Conservation (phyloP, 2,329 filamentous ascomycete genomes). For the Huntiella omanensis region DNA sequence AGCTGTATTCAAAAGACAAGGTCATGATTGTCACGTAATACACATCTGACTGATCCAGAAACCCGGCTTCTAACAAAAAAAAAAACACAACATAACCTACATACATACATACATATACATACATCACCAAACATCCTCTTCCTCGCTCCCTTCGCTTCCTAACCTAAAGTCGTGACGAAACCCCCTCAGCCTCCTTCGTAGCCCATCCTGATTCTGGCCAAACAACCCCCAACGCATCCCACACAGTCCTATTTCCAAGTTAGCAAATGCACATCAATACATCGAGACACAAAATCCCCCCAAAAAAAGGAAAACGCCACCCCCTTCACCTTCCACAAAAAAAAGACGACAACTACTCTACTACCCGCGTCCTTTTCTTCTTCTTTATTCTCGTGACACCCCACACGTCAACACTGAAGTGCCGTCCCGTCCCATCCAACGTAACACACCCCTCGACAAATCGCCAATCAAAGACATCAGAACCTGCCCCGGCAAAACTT, state of each 20-base stretch:
- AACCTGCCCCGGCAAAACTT: constrained; percentile 21
- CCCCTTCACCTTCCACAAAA: constrained; percentile 11
- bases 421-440: not conserved
- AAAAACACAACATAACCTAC: not conserved
- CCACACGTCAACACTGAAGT: not conserved
- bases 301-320: not conserved
- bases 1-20: not conserved
- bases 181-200: constrained; percentile 42
- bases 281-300: constrained; percentile 28
- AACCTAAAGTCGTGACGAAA: constrained; percentile 61
- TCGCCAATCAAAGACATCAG: not conserved
- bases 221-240: constrained; percentile 77
- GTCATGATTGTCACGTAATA: not conserved
- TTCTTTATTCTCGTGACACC: not conserved
- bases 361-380: not conserved
- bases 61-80: not conserved
- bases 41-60: not conserved
- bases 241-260: constrained; percentile 19
- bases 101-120: not conserved
- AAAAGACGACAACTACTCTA: too few relatives aligned
- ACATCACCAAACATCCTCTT: not conserved
- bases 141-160: not conserved
- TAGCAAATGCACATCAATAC: constrained; percentile 31
- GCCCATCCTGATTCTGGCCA: constrained; percentile 87
- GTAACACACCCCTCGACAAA: too few relatives aligned